These are phyloP conservation scores for Plasmodium yoelii DNA, from an alignment of 169 alveolate species.

Conservation along the genomic window DNA sequence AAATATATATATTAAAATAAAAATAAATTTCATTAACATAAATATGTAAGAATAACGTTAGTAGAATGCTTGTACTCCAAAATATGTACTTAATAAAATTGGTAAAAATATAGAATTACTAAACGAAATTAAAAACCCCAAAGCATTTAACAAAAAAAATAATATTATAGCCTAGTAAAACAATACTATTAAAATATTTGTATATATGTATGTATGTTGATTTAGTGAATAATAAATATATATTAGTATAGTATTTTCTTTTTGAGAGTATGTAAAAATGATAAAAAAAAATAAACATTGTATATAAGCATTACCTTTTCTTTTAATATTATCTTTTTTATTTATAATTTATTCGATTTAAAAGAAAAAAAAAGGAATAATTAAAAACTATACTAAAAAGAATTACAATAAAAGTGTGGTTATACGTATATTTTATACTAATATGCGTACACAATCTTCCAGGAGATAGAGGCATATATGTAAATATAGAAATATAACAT, in stretches of 20 bases:
- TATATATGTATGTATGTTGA: not conserved
- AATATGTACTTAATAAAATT: not conserved
- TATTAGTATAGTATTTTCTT: not conserved
- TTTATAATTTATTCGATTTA: constrained; percentile 10
- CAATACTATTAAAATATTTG: not conserved
- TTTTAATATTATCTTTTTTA: not conserved
- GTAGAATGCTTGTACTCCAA: not conserved
- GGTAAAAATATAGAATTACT: not conserved
- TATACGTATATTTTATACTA: not conserved
- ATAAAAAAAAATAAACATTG: constrained; percentile 11
- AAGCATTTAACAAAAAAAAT: not conserved
- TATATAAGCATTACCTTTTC: not conserved
- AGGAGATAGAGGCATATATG: not conserved
- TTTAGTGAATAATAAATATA: not conserved
- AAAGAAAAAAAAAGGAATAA: constrained; percentile 7
- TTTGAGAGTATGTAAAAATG: not conserved
- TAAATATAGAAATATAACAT: not conserved
- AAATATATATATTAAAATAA: not conserved
- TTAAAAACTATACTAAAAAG: not conserved
- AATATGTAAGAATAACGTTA: no score
- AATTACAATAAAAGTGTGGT: not conserved
- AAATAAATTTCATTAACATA: no score
- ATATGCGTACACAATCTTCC: not conserved
- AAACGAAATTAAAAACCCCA: not conserved
- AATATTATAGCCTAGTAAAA: not conserved